Conservation (phyloP, 2,329 filamentous ascomycete species). For the Zalaria sp. region DNA sequence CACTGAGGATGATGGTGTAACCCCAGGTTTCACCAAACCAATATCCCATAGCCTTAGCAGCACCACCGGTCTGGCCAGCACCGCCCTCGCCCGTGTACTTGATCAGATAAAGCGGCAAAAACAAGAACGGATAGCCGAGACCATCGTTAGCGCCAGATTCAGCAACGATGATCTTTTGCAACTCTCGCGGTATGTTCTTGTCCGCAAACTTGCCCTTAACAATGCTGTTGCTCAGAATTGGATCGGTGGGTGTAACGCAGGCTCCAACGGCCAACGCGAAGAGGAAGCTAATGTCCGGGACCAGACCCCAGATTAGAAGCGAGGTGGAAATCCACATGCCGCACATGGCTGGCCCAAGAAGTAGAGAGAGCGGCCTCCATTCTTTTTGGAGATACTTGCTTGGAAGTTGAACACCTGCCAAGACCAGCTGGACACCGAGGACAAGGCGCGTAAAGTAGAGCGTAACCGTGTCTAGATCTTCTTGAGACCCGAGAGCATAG, state of each 20-base stretch:
- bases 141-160: slow-evolving; percentile 87
- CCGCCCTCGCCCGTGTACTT: slow-evolving; percentile 54
- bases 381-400: slow-evolving; percentile 65
- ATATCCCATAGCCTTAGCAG: slow-evolving; percentile 52
- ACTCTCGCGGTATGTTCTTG: slow-evolving; percentile 66
- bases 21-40: slow-evolving; percentile 82
- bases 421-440: slow-evolving; percentile 76
- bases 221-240: slow-evolving; percentile 74
- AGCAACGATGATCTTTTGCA: slow-evolving; percentile 53
- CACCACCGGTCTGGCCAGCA: slow-evolving; percentile 41
- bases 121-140: slow-evolving; percentile 76
- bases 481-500: slow-evolving; percentile 47
- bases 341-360: slow-evolving; percentile 75
- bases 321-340: slow-evolving; percentile 79
- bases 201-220: slow-evolving; percentile 91
- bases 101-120: slow-evolving; percentile 70
- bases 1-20: slow-evolving; percentile 67
- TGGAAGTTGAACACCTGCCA: slow-evolving; percentile 78
- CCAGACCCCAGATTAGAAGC: slow-evolving; percentile 61
- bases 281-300: slow-evolving; percentile 57
- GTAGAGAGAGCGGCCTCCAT: slow-evolving; percentile 60
- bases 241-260: slow-evolving; percentile 86
- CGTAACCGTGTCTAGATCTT: slow-evolving; percentile 57
- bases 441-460: slow-evolving; percentile 78
- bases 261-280: slow-evolving; percentile 69